Evolutionary conservation across 345 rosid species (phyloP), one percentile per base, ranked within the genome.

Genomic region (Cardamine occulta): DNA sequence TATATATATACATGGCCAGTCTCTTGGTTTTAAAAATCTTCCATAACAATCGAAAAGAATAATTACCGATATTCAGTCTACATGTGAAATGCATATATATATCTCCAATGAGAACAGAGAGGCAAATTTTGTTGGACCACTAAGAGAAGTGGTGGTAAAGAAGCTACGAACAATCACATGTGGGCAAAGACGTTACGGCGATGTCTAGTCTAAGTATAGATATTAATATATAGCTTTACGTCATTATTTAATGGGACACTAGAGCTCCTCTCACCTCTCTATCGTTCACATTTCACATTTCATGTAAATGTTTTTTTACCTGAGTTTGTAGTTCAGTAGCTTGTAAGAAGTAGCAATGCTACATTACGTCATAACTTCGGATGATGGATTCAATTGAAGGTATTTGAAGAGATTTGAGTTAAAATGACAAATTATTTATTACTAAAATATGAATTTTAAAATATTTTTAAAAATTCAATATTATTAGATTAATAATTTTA

Each of bases 171-270:
- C 6, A 56, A 68, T 56, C 54, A 42, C 73, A 68, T 55, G 63
- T 56, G 54, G 63, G 73, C 42, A 56, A 56, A 69, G 31, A 56
- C 64, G 64, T 40, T 40, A 26, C 53, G 56, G 23, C 68, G 39
- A 24, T 63, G 37, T 44, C 68, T 39, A 60, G 4, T 44, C 68
- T 21, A 60, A 4, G 3, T 60, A 19, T 11, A 39, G 29, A 19
- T 5, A 44, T 5, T n/a, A 6, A 24, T 24, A 24, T 24, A 21
- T 51, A 21, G 53, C 53, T 48, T 6, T 6, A 19, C 8, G 51
- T 40, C 18, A 8, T 70, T 70, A 57, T 70, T 65, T 70, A 55
- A 57, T 44, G 56, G 56, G 55, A 44, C 74, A 57, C 28, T 26
- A 40, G 13, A n/a, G 62, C 28, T 29, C 73, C 63, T 68, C 23